Evolutionary conservation across 2,329 filamentous ascomycete genomes (phyloP).

Genomic region (Penicillium sp.): DNA sequence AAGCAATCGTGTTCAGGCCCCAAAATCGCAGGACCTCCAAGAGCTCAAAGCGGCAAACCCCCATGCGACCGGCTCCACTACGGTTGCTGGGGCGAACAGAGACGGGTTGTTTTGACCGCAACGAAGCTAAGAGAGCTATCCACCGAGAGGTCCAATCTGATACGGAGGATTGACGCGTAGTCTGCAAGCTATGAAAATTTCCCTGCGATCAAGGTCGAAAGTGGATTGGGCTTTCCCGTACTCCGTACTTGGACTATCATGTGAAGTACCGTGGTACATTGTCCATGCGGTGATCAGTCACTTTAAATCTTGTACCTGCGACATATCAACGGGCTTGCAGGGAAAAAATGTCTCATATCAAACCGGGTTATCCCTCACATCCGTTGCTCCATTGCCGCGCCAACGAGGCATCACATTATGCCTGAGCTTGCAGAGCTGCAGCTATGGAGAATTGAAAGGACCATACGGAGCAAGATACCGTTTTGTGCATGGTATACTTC

Average conservation of each 20-base stretch:
- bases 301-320: constrained; percentile 20
- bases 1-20: no score
- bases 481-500: no score
- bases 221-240: constrained; percentile 14
- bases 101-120: constrained; percentile 2
- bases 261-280: constrained; percentile 19
- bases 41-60: constrained; percentile 7
- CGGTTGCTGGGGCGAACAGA: constrained; percentile 6
- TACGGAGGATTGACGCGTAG: neutral
- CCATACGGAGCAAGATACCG: neutral
- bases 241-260: constrained; percentile 10
- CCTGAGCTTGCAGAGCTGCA: neutral
- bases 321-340: constrained; percentile 12
- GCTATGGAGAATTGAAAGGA: neutral
- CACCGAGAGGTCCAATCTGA: neutral
- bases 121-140: neutral
- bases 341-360: constrained; percentile 25
- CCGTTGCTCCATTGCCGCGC: neutral
- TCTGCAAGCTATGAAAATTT: neutral
- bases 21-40: no score
- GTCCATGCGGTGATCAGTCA: constrained; percentile 21
- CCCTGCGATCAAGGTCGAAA: constrained; percentile 2
- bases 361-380: constrained; percentile 2
- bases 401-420: neutral
- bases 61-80: constrained; percentile 12